phyloP scores from a whole-genome alignment of 805 yeast species.

The Lipomyces anomalus region DNA sequence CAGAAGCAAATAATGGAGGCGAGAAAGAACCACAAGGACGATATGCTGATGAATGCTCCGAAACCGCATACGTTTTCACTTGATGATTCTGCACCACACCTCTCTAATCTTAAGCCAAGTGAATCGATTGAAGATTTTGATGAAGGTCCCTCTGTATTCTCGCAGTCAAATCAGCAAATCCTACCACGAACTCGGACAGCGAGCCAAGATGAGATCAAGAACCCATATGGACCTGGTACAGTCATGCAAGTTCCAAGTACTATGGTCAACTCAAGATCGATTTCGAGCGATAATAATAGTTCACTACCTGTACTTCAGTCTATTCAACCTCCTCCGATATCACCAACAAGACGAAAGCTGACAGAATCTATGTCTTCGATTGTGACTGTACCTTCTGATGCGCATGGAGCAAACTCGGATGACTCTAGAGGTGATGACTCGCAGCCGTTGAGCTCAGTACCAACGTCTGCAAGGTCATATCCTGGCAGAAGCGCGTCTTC shows the following conservation, averaged over 20 bases:
- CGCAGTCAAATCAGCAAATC: not conserved
- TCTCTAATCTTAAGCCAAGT: no score
- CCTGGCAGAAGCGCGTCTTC: not conserved
- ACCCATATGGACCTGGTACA: conserved; percentile 13
- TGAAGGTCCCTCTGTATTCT: conserved; percentile 15
- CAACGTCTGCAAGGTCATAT: not conserved
- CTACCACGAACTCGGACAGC: not conserved
- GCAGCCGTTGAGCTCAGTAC: not conserved
- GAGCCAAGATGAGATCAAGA: no score
- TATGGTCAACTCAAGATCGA: conserved; percentile 1
- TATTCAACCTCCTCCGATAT: conserved; percentile 13
- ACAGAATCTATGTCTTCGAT: not conserved
- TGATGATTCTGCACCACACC: conserved; percentile 9
- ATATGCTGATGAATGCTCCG: conserved; percentile 16
- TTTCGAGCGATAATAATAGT: not conserved
- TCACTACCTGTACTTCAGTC: conserved; percentile 5
- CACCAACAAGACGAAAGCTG: conserved; percentile 10
- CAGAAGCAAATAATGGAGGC: conserved; percentile 19
- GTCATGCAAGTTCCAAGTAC: conserved; percentile 16
- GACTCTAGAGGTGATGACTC: not conserved
- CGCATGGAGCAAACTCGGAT: not conserved
- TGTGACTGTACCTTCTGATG: not conserved
- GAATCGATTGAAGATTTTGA: conserved; percentile 15
- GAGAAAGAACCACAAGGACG: conserved; percentile 11
- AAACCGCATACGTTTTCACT: conserved; percentile 17